Evolutionary conservation across 768 basidiomycete species (phyloP).

Genomic region (Pleurotus pulmonarius): DNA sequence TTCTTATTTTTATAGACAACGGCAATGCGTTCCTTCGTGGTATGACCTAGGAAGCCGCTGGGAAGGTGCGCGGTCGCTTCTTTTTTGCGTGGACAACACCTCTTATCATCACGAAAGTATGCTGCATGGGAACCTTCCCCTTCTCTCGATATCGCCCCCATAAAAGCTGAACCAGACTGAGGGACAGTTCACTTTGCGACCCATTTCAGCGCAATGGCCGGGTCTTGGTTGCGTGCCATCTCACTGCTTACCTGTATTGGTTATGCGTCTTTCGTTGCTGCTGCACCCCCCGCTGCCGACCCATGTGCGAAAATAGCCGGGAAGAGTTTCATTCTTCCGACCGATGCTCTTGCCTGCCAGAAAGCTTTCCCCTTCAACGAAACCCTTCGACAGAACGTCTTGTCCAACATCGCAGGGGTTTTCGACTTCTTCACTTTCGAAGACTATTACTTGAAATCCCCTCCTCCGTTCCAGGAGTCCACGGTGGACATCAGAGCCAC

Average conservation of each 20-base stretch:
- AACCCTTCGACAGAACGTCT: conserved; percentile 50
- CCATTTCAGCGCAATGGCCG: conserved; percentile 2
- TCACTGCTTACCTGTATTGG: neutral
- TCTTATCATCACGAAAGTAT: neutral
- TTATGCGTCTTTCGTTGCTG: conserved; percentile 7
- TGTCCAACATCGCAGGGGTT: conserved; percentile 41
- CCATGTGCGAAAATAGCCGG: conserved; percentile 37
- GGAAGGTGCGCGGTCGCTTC: neutral
- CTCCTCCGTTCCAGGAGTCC: conserved; percentile 52
- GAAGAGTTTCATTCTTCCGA: conserved; percentile 43
- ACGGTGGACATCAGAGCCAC: conserved; percentile 50
- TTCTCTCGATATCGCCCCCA: neutral
- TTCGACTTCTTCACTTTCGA: conserved; percentile 56
- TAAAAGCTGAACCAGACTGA: neutral
- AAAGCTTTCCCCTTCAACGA: conserved; percentile 57
- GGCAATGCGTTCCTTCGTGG: neutral
- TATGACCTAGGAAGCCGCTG: neutral
- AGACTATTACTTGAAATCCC: conserved; percentile 45
- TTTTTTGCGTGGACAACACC: neutral
- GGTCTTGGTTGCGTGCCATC: conserved; percentile 6
- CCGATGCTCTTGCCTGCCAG: conserved; percentile 54
- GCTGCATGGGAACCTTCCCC: neutral
- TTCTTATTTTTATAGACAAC: neutral
- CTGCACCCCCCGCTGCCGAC: conserved; percentile 25
- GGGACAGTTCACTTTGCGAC: neutral